Percentiles rank a stretch among this genome's conserved stretches.
phyloP scores from a whole-genome alignment of 2,329 filamentous ascomycete species.

The Colletotrichum musae region DNA sequence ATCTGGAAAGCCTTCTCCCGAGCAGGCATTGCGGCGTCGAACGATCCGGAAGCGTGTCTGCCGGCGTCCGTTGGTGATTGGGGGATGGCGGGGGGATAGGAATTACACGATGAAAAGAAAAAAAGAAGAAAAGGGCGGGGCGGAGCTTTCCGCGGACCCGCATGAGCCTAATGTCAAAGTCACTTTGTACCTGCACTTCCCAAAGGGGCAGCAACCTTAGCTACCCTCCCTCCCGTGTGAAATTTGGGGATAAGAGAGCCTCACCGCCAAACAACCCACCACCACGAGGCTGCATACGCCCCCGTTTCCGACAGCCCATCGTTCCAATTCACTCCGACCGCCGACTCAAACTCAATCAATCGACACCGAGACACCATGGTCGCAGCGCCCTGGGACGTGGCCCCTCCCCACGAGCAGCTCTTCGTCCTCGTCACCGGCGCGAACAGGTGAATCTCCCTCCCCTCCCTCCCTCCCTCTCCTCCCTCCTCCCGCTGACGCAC shows the following conservation, averaged over 20 bases:
- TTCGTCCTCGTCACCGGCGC: constrained; percentile 86
- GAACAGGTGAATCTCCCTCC: constrained; percentile 77
- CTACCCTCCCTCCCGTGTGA: constrained; percentile 11
- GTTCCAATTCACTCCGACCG: not conserved
- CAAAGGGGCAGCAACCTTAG: constrained; percentile 31
- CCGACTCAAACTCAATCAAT: constrained; percentile 3
- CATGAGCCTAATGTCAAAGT: constrained; percentile 6
- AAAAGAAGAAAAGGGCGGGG: not conserved
- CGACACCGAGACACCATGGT: constrained; percentile 21
- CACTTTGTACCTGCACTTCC: constrained; percentile 14
- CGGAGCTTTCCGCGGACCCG: constrained; percentile 16
- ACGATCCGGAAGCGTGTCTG: not conserved
- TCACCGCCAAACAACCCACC: constrained; percentile 35
- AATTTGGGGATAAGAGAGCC: constrained; percentile 27
- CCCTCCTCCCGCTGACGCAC: not conserved
- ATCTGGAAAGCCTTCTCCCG: not conserved
- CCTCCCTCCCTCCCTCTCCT: constrained; percentile 7
- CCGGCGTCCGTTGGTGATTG: not conserved
- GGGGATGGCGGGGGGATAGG: too few species aligned
- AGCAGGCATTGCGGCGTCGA: not conserved
- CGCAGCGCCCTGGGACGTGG: constrained; percentile 53
- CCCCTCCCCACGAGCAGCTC: constrained; percentile 59
- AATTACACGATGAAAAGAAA: too few species aligned
- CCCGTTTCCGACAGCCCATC: not conserved
- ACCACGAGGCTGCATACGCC: constrained; percentile 2